Evolutionary conservation across 1,139 yeast genomes (phyloP), one percentile per base, ranked within the genome.

Genomic region (Suhomyces atakaporum): DNA sequence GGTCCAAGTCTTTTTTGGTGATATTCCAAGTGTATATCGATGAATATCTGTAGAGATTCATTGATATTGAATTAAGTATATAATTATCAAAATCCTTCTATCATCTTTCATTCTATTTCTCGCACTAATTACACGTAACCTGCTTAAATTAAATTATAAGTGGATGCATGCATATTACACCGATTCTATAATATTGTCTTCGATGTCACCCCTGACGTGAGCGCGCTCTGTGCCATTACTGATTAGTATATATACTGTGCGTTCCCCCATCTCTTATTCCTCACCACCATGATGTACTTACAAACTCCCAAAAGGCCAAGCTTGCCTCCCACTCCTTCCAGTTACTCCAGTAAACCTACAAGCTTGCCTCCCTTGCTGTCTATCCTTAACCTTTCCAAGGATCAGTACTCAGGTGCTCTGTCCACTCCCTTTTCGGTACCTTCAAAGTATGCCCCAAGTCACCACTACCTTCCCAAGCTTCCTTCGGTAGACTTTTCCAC

Each of bases 331-430:
- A 54, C 63, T n/a, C 59, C 59, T 31, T 44, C 46, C 34, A 39
- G 39, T 35, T 50, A 45, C 45, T 44, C 41, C 43, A 38, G 39
- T 45, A 53, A 42, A 37, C 34, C 36, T 15, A 48, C 68, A 28
- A 54, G 56, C 43, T 65, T 70, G 42, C 76, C 75, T 16, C 76
- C 76, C 13, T 63, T 70, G 49, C 62, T 71, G 23, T 53, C 73
- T 16, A 51, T 66, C 16, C 56, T 70, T 26, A 40, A 40, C 32
- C 31, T 37, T 28, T 19, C 39, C 22, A 35, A 35, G 27, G 42
- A 38, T 2, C 42, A 31, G 11, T 35, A 13, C 23, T 14, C 29
- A 8, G 26, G 33, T 15, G 33, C 41, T 3, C 25, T 25, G 24
- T 36, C 42, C 30, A 38, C 46, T 5, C 40, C 42, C 6, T 43